phyloP scores from a whole-genome alignment of 2,329 filamentous ascomycete genomes.

The Metarhizium album region DNA sequence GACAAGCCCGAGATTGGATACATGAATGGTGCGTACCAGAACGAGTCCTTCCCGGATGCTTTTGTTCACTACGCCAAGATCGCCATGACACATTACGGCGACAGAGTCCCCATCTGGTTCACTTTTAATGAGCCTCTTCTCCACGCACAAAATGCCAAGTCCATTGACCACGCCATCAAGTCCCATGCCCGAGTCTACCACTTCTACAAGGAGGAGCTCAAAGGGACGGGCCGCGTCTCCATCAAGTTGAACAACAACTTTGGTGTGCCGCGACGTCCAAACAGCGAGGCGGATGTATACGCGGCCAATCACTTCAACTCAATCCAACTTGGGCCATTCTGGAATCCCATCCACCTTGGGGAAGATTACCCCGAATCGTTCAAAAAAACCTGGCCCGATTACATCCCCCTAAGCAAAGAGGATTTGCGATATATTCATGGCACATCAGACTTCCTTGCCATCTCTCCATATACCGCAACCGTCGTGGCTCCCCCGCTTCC shows the following conservation, averaged over 20 bases:
- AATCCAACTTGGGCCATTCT: slow-evolving; percentile 36
- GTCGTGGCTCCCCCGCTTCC: slow-evolving; percentile 35
- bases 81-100: slow-evolving; percentile 38
- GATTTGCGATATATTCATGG: slow-evolving; percentile 38
- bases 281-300: slow-evolving; percentile 29
- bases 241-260: slow-evolving; percentile 42
- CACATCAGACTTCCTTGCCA: slow-evolving; percentile 43
- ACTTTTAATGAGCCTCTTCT: slow-evolving; percentile 43
- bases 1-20: slow-evolving; percentile 24
- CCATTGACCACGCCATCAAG: slow-evolving; percentile 30
- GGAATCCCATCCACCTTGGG: slow-evolving; percentile 42
- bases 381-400: slow-evolving; percentile 32
- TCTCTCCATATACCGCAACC: slow-evolving; percentile 48
- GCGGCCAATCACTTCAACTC: slow-evolving; percentile 36
- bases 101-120: slow-evolving; percentile 40
- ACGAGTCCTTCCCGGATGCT: slow-evolving; percentile 35
- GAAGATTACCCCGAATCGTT: slow-evolving; percentile 37
- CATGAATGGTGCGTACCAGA: slow-evolving; percentile 31
- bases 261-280: slow-evolving; percentile 32
- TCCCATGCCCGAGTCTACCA: slow-evolving; percentile 38
- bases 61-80: slow-evolving; percentile 44
- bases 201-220: slow-evolving; percentile 44
- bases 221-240: slow-evolving; percentile 37
- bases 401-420: slow-evolving; percentile 33
- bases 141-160: slow-evolving; percentile 27